phyloP scores from a whole-genome alignment of 208 protist species.

The Leishmania amazonensis region DNA sequence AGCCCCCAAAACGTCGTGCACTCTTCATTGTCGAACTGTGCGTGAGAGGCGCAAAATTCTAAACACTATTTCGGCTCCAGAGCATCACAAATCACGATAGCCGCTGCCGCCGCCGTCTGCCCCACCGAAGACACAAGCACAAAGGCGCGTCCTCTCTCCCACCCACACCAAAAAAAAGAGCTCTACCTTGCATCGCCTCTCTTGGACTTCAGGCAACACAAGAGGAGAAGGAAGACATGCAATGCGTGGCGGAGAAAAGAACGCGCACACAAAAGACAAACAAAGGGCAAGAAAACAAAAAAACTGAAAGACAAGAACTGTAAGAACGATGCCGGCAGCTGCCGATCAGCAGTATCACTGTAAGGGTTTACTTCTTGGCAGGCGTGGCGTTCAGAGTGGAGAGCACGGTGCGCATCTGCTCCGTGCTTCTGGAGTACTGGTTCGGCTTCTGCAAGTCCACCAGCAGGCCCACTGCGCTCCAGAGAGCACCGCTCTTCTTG shows the following conservation, averaged over 20 bases:
- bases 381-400: slow-evolving; percentile 37
- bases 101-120: neutral
- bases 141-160: neutral
- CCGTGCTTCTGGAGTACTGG: slow-evolving; percentile 79
- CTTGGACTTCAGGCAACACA: neutral
- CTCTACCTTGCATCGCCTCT: neutral
- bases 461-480: slow-evolving; percentile 71
- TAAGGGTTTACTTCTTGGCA: slow-evolving; percentile 10
- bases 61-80: neutral
- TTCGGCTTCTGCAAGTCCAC: slow-evolving; percentile 82
- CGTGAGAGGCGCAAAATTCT: neutral
- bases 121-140: neutral
- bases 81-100: neutral
- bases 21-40: neutral
- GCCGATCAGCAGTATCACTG: neutral
- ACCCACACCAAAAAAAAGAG: neutral
- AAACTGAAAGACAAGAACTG: neutral
- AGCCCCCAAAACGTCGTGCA: neutral
- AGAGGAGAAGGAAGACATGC: neutral
- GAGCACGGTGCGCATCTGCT: slow-evolving; percentile 79
- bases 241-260: no score
- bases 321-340: neutral
- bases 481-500: slow-evolving; percentile 69
- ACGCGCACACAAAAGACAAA: neutral
- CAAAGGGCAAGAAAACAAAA: neutral